Evolutionary conservation across 768 basidiomycete genomes (phyloP).

Genomic region (Boletus sensibilis): DNA sequence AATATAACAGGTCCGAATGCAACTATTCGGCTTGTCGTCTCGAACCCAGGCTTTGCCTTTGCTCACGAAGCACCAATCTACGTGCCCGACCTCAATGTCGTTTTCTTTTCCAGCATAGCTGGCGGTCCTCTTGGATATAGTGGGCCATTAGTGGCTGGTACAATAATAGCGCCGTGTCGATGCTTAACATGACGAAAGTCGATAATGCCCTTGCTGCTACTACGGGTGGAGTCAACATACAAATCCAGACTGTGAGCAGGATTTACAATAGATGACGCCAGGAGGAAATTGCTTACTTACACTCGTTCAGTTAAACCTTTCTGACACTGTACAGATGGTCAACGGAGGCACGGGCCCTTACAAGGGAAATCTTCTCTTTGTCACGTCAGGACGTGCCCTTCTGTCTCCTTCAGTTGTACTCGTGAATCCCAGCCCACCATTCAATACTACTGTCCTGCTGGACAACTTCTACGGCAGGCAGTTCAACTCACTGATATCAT

Average conservation of each 20-base stretch:
- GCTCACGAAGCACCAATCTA: constrained; percentile 81
- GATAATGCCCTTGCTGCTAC: constrained; percentile 41
- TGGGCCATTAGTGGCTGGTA: constrained; percentile 60
- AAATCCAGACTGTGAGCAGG: constrained; percentile 40
- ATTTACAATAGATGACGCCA: neutral
- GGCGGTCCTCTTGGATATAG: constrained; percentile 66
- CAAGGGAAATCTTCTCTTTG: constrained; percentile 55
- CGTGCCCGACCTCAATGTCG: constrained; percentile 57
- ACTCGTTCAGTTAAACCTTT: constrained; percentile 50
- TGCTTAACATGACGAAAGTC: constrained; percentile 61
- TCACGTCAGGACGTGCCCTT: constrained; percentile 63
- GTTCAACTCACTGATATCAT: constrained; percentile 76
- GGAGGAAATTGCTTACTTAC: constrained; percentile 4
- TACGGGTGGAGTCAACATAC: constrained; percentile 45
- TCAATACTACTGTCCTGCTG: constrained; percentile 66
- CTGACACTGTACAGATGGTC: constrained; percentile 64
- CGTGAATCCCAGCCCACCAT: constrained; percentile 61
- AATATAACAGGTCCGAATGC: constrained; percentile 56
- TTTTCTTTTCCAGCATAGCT: constrained; percentile 72
- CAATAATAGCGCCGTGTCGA: constrained; percentile 61
- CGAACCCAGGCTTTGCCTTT: constrained; percentile 63
- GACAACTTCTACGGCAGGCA: constrained; percentile 81
- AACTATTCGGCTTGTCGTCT: constrained; percentile 58
- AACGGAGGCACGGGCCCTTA: constrained; percentile 68
- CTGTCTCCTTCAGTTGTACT: constrained; percentile 62